These are phyloP conservation scores for Lasiosphaeria ovina DNA, from an alignment of 495 filamentous ascomycete genomes.

Conservation along the genomic window DNA sequence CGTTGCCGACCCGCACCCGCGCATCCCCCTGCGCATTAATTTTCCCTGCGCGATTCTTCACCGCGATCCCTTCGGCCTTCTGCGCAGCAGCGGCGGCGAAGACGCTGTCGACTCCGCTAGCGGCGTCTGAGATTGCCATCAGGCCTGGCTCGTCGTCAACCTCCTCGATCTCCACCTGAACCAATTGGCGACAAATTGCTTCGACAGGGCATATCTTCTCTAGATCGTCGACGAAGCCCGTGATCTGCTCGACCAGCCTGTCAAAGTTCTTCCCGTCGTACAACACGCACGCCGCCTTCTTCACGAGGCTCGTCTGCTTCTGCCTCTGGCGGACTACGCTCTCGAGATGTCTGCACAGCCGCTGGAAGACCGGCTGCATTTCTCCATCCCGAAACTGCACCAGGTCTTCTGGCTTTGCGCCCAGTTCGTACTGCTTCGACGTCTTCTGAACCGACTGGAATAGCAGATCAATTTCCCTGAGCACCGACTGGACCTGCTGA, in stretches of 20 bases:
- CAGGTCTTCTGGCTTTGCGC: neutral
- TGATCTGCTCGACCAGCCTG: neutral
- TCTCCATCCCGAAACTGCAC: neutral
- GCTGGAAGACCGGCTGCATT: neutral
- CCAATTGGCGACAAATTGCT: neutral
- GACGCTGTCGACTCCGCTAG: neutral
- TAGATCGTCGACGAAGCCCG: neutral
- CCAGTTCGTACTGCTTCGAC: conserved; percentile 19
- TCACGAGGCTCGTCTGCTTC: neutral
- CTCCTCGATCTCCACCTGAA: neutral
- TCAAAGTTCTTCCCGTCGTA: neutral
- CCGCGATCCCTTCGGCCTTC: neutral
- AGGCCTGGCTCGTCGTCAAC: neutral
- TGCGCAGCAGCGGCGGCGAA: neutral
- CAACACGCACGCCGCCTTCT: neutral
- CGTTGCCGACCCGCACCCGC: neutral
- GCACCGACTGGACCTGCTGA: conserved; percentile 5
- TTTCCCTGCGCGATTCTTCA: neutral
- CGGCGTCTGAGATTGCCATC: neutral
- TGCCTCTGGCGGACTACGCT: neutral
- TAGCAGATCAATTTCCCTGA: conserved; percentile 16
- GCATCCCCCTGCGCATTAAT: neutral
- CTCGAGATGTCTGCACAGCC: neutral
- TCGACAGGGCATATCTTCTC: neutral
- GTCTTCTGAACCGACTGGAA: conserved; percentile 12